Evolutionary conservation across 2,329 filamentous ascomycete species (phyloP), one percentile per base, ranked within the genome.

Genomic region (Fusarium chlamydosporum): DNA sequence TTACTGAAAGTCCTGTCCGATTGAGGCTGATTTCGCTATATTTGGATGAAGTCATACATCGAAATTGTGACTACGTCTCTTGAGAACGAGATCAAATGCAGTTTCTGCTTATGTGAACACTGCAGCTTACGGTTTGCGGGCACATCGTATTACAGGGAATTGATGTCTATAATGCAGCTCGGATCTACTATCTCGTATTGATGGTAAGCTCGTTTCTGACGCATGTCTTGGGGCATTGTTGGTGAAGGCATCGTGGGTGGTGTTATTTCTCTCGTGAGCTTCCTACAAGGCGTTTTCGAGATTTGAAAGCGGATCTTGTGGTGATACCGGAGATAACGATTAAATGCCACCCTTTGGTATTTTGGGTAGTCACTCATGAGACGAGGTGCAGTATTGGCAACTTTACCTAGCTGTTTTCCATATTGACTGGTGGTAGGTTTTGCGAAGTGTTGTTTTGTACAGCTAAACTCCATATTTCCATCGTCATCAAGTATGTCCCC

Each of bases 21-120:
- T 34, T 33, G 26, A 23, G 60, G 35, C 55, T 43, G 34, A 33
- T 60, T 35, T 29, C 33, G 11, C 58, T 57, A 48, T 48, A 48
- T 63, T 43, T 63, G 50, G 50, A 11, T 8, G 23, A 7, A 52
- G 38, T 37, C 38, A 23, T 42, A 37, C 7, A 33, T 47, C 15
- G 11, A 12, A 34, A 13, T 20, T 31, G 16, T 43, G 35, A 16
- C 38, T 60, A 40, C 50, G 55, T 45, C 27, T 51, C 38, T 3
- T 20, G 47, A 29, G 20, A 41, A 56, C 52, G 33, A 12, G 23
- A 6, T 18, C 35, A 43, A 47, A 20, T 37, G 23, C 41, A n/a
- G 20, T 18, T 41, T 27, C n/a, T 34, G 33, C 50, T 43, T 56
- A 63, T 48, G 13, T 41, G 26, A 46, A 37, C 27, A 29, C 3